Evolutionary conservation across 2,329 filamentous ascomycete species (phyloP), one percentile per base, ranked within the genome.

Genomic region (Orbilia oligospora): DNA sequence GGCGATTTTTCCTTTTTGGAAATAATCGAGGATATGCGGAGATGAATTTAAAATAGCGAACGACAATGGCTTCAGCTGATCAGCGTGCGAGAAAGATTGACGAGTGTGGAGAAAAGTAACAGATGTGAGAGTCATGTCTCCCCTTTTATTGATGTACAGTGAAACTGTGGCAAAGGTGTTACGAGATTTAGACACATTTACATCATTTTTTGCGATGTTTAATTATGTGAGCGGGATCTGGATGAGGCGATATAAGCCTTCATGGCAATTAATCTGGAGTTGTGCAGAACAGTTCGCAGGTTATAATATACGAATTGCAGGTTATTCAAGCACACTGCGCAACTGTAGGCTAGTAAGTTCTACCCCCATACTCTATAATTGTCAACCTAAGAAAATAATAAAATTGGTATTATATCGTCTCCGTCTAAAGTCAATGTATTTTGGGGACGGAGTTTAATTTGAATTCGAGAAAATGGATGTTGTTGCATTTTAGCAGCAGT

Each of bases 401-500:
- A n/a, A n/a, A n/a, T n/a, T n/a, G n/a, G n/a, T n/a, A n/a, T n/a
- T n/a, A n/a, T 14, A 38, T 30, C 8, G 36, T 38, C 10, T 38
- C 36, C 2, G 36, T 14, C 12, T 6, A 20, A 14, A n/a, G n/a
- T n/a, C n/a, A n/a, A n/a, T n/a, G n/a, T 22, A 18, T 10, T 10
- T 10, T 12, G 38, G 16, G n/a, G n/a, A n/a, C n/a, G n/a, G n/a
- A n/a, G n/a, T n/a, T n/a, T n/a, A n/a, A n/a, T n/a, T n/a, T n/a
- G n/a, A n/a, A n/a, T n/a, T n/a, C n/a, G n/a, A n/a, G n/a, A n/a
- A n/a, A n/a, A n/a, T n/a, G 38, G 38, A n/a, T n/a, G n/a, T 16
- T 70, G 67, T 70, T 70, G 67, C 24, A 70, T 70, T 70, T 70
- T 14, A 16, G 18, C n/a, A 1, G 27, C 27, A 30, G 27, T 6